These are phyloP conservation scores for Komagataella kurtzmanii DNA, from an alignment of 805 yeast genomes.

Conservation along the genomic window DNA sequence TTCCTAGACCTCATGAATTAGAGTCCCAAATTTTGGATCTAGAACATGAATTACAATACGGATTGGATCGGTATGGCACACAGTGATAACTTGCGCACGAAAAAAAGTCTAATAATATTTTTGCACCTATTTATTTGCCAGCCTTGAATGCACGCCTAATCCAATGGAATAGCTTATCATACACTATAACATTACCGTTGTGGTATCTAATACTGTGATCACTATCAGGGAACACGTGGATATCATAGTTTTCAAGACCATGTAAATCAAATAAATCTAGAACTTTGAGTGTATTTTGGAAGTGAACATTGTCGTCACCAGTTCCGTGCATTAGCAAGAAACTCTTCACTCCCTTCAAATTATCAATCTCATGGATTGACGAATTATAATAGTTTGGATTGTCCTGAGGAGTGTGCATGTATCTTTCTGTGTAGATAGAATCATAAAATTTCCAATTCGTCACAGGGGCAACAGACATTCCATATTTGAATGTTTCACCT, in stretches of 20 bases:
- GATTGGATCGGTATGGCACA: slow-evolving; percentile 37
- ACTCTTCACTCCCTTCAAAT: slow-evolving; percentile 43
- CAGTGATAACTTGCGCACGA: slow-evolving; percentile 1
- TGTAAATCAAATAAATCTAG: slow-evolving; percentile 61
- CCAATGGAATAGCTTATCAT: slow-evolving; percentile 58
- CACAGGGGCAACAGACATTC: slow-evolving; percentile 95
- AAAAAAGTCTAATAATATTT: neutral
- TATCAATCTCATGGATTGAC: slow-evolving; percentile 41
- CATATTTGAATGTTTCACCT: slow-evolving; percentile 67
- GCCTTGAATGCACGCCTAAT: slow-evolving; percentile 37
- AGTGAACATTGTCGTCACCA: slow-evolving; percentile 95
- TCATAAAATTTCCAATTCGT: slow-evolving; percentile 91
- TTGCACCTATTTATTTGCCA: neutral
- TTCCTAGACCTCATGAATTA: slow-evolving; percentile 53
- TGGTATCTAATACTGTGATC: slow-evolving; percentile 65
- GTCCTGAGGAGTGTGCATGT: slow-evolving; percentile 72
- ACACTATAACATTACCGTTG: slow-evolving; percentile 58
- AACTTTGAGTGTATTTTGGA: slow-evolving; percentile 74
- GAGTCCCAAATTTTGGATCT: slow-evolving; percentile 23
- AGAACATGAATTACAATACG: slow-evolving; percentile 57
- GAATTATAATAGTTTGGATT: slow-evolving; percentile 54
- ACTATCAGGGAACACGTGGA: slow-evolving; percentile 70
- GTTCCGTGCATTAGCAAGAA: slow-evolving; percentile 91
- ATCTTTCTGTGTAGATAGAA: slow-evolving; percentile 88
- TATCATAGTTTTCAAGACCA: slow-evolving; percentile 74